A percentile compares a stretch with the other conserved stretches of the same genome.
Conservation (phyloP, 208 protist species). For the Spironucleus salmonicida region DNA sequence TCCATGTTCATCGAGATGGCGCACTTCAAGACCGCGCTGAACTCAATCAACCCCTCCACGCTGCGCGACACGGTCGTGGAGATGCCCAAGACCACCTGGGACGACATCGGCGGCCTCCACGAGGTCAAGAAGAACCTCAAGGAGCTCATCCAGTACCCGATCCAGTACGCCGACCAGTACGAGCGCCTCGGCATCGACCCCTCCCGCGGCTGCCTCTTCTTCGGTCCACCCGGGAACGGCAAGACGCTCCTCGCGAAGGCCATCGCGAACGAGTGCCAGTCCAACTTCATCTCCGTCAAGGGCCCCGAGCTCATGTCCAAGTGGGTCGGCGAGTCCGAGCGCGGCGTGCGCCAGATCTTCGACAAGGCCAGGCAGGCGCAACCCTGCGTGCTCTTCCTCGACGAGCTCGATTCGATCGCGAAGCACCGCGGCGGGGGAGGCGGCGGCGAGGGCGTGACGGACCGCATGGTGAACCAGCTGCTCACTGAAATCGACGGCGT, state of each 20-base stretch:
- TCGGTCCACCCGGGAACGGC: constrained; percentile 62
- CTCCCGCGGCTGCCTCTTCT: constrained; percentile 67
- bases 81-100: constrained; percentile 94
- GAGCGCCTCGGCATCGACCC: constrained; percentile 95
- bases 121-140: constrained; percentile 92
- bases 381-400: constrained; percentile 99
- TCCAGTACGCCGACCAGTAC: constrained; percentile 97
- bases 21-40: constrained; percentile 87
- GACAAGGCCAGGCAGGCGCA: constrained; percentile 94
- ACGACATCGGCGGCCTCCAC: constrained; percentile 96
- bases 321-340: constrained; percentile 99
- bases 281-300: constrained; percentile 99
- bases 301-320: constrained; percentile 99
- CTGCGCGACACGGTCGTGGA: constrained; percentile 95
- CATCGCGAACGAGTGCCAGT: constrained; percentile 65
- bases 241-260: constrained; percentile 69
- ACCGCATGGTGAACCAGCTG: constrained; percentile 99
- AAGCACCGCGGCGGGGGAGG: constrained; percentile 87
- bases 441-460: constrained; percentile 78
- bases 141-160: constrained; percentile 97
- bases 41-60: constrained; percentile 85
- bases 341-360: constrained; percentile 98
- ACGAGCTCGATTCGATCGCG: constrained; percentile 98
- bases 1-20: constrained; percentile 88
- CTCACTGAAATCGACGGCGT: constrained; percentile 99